phyloP scores from a whole-genome alignment of 345 rosid species.

The Bruguiera sexangula region DNA sequence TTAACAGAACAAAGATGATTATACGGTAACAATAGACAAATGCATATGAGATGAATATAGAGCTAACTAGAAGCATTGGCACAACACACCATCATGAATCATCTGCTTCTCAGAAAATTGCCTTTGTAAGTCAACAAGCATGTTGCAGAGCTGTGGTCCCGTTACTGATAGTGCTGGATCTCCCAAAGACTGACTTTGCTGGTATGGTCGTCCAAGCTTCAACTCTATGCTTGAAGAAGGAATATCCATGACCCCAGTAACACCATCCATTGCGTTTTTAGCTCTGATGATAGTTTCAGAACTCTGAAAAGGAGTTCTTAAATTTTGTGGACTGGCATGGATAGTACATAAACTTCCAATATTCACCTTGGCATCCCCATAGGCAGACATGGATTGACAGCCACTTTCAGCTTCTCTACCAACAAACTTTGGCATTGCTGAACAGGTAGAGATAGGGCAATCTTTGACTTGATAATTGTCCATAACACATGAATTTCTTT shows the following conservation, averaged over 20 bases:
- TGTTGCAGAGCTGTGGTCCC: constrained; percentile 21
- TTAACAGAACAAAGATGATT: constrained; percentile 1
- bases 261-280: constrained; percentile 20
- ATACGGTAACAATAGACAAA: constrained; percentile 11
- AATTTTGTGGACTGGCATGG: constrained; percentile 19
- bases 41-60: not conserved
- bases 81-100: constrained; percentile 35
- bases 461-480: constrained; percentile 21
- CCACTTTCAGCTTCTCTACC: constrained; percentile 28
- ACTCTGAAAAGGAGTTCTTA: constrained; percentile 12
- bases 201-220: constrained; percentile 53
- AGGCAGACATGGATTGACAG: constrained; percentile 23
- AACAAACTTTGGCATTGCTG: constrained; percentile 24
- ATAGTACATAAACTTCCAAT: constrained; percentile 19
- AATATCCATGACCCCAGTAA: constrained; percentile 22
- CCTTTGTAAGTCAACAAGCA: constrained; percentile 17
- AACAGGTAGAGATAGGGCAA: constrained; percentile 23
- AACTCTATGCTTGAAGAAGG: constrained; percentile 44
- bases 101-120: constrained; percentile 29
- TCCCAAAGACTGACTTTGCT: constrained; percentile 31
- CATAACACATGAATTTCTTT: constrained; percentile 17
- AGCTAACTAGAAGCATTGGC: constrained; percentile 14
- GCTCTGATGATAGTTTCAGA: constrained; percentile 13
- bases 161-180: constrained; percentile 22
- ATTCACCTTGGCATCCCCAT: constrained; percentile 25